phyloP scores from a whole-genome alignment of 2,329 filamentous ascomycete species.

The Diaporthe vaccinii region DNA sequence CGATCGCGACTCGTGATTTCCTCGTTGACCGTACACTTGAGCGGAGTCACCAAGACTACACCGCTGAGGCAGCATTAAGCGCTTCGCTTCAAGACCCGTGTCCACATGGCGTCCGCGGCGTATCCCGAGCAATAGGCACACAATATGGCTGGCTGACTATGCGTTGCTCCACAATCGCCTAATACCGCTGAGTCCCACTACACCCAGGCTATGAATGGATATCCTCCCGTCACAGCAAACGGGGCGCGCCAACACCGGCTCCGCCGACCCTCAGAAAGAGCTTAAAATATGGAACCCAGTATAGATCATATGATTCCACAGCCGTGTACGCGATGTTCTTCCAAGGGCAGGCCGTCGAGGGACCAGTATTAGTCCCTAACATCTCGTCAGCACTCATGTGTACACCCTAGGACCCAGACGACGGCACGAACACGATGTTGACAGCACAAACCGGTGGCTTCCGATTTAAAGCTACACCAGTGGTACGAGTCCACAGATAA shows the following conservation, averaged over 20 bases:
- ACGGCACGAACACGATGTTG: too few species aligned
- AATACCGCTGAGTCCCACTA: background rate
- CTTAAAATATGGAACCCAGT: constrained; percentile 17
- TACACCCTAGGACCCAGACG: background rate
- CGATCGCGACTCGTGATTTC: constrained; percentile 5
- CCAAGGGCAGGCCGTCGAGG: background rate
- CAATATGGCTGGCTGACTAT: background rate
- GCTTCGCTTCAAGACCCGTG: background rate
- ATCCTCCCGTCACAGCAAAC: background rate
- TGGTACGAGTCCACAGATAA: background rate
- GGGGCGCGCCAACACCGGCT: constrained; percentile 10
- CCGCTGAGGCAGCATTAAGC: constrained; percentile 4
- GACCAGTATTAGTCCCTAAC: background rate
- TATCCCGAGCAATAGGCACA: background rate
- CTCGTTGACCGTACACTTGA: background rate
- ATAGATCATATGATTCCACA: background rate
- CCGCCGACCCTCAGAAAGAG: constrained; percentile 27
- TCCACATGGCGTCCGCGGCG: background rate
- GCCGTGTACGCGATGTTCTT: background rate
- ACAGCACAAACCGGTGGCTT: background rate
- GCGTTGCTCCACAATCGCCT: background rate
- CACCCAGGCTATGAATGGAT: background rate
- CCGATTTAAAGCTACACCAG: background rate
- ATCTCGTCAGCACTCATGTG: background rate
- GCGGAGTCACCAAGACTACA: constrained; percentile 6